Evolutionary conservation across 1,284 basidiomycete species (phyloP), one percentile per base, ranked within the genome.

Genomic region (Pisolithus thermaeus): DNA sequence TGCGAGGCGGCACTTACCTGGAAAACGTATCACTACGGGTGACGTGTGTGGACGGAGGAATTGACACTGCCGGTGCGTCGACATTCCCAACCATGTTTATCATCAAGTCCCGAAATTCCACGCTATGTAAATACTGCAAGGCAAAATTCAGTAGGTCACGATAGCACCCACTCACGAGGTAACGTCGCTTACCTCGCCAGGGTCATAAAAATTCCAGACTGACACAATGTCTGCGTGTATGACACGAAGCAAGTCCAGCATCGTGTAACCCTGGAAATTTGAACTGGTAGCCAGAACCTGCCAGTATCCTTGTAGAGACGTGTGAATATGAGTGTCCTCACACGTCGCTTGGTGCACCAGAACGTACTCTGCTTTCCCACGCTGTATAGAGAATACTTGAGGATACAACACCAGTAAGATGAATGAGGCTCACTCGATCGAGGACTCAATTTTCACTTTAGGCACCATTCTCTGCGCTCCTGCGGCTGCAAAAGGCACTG

Each of bases 161-260:
- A 11, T 30, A 11, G 8, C 9, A 9, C 28, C 3, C 8, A 30
- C 28, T 9, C 3, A 11, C 3, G 11, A 4, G 12, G 27, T 44
- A 1, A 8, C 7, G 14, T 35, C 11, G 0, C 49, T 22, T 38
- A 61, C 61, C 20, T 56, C 20, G 9, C 45, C 23, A 6, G 60
- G 56, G 47, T 61, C 60, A 12, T 50, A 23, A 37, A 64, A 61
- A 46, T 63, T 59, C 62, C 62, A 64, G 5, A 56, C 58, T 22
- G 42, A 36, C 2, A 57, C 50, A 22, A 64, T 61, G 25, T 64
- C 62, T 3, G 37, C 23, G 42, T 64, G 62, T 20, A 64, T 50
- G 7, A 52, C 44, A n/a, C 27, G 11, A 22, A 63, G 47, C 43
- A 60, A 64, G 2, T 47, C 47, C 27, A 50, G 32, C 4, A 62